A percentile compares a stretch with the other conserved stretches of the same genome.
Evolutionary conservation across 2,329 filamentous ascomycete genomes (phyloP).

Genomic region (Ceratocystiopsis brevicomis): DNA sequence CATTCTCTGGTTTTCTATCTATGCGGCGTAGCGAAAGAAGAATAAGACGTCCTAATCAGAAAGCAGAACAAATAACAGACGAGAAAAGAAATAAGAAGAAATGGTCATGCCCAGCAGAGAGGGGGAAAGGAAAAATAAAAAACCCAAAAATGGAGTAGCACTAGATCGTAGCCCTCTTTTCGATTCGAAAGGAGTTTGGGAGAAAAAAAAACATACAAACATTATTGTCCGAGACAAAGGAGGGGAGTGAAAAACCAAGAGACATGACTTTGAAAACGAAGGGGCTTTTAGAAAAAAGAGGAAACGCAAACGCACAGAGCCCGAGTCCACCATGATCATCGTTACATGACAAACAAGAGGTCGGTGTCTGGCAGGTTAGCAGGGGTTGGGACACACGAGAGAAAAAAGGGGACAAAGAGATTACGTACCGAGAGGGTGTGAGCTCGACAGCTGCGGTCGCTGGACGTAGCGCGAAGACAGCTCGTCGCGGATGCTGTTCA

Average conservation of each 20-base stretch:
- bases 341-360: conserved; percentile 46
- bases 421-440: conserved; percentile 73
- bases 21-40: no score
- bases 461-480: conserved; percentile 74
- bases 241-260: background rate
- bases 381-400: background rate
- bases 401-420: background rate
- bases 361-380: conserved; percentile 34
- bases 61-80: background rate
- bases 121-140: background rate
- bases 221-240: background rate
- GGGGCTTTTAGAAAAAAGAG: background rate
- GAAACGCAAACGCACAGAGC: background rate
- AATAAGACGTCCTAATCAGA: no score
- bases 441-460: conserved; percentile 91
- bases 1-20: no score
- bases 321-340: background rate
- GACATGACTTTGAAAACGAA: background rate
- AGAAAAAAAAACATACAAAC: background rate
- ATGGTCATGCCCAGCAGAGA: background rate
- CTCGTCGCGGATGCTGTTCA: conserved; percentile 89
- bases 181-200: background rate
- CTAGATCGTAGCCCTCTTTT: background rate
- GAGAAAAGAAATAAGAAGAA: background rate
- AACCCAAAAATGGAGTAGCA: background rate